Conservation (phyloP, 2,329 filamentous ascomycete genomes). For the Sclerotinia minor region DNA sequence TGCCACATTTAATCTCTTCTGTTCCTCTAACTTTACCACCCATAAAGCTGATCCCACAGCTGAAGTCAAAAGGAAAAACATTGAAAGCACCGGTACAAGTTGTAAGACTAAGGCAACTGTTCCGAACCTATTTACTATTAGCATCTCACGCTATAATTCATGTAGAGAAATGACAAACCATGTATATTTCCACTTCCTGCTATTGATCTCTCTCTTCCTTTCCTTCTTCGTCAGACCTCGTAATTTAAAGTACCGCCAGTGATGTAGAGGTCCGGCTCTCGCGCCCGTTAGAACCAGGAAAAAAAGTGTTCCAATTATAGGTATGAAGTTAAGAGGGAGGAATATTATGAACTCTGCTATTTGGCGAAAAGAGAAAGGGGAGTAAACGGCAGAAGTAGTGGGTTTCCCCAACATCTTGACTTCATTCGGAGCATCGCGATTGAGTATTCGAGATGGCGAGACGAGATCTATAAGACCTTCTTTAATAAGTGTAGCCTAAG, state of each 20-base stretch:
- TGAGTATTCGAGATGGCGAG: slow-evolving; percentile 63
- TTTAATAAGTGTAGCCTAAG: slow-evolving; percentile 67
- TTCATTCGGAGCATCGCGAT: slow-evolving; percentile 66
- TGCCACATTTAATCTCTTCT: slow-evolving; percentile 36
- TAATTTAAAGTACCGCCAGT: slow-evolving; percentile 87
- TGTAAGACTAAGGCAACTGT: slow-evolving; percentile 80
- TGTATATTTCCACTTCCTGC: slow-evolving; percentile 76
- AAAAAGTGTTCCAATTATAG: slow-evolving; percentile 76
- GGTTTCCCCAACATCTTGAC: slow-evolving; percentile 83
- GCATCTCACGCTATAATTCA: slow-evolving; percentile 5
- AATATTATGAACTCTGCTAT: slow-evolving; percentile 80
- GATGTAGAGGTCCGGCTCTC: slow-evolving; percentile 81
- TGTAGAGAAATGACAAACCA: slow-evolving; percentile 52
- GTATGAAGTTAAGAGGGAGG: slow-evolving; percentile 83
- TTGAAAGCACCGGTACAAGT: slow-evolving; percentile 85
- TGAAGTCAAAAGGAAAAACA: slow-evolving; percentile 89
- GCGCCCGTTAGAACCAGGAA: slow-evolving; percentile 89
- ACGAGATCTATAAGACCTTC: slow-evolving; percentile 70
- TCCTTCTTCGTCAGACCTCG: slow-evolving; percentile 72
- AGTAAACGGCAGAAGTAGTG: slow-evolving; percentile 72
- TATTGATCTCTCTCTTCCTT: slow-evolving; percentile 66
- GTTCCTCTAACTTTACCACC: slow-evolving; percentile 74
- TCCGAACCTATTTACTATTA: slow-evolving; percentile 61
- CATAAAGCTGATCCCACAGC: slow-evolving; percentile 83
- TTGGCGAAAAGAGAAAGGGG: slow-evolving; percentile 88